These are phyloP conservation scores for Penicillium alfredii DNA, from an alignment of 495 filamentous ascomycete species.

Conservation along the genomic window DNA sequence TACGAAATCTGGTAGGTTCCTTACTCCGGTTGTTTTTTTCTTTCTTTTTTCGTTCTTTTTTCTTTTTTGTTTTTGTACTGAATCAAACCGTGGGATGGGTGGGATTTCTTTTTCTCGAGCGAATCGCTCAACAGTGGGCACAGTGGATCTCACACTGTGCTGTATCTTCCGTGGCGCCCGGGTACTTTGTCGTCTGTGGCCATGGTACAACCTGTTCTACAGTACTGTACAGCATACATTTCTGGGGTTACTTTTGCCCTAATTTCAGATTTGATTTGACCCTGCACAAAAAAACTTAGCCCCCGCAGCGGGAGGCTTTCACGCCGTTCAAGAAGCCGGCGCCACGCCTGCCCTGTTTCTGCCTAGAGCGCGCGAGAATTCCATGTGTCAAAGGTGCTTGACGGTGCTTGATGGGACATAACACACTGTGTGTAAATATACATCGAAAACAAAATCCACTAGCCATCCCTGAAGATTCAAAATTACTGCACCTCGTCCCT, in stretches of 20 bases:
- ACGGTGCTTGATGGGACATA: constrained; percentile 20
- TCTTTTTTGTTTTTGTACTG: background rate
- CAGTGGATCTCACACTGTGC: too few relatives aligned
- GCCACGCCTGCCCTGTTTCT: too few relatives aligned
- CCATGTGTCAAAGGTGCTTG: constrained; percentile 16
- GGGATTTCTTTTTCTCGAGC: too few relatives aligned
- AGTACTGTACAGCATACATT: too few relatives aligned
- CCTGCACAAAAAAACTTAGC: constrained; percentile 2
- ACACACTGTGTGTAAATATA: too few relatives aligned
- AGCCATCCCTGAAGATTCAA: too few relatives aligned
- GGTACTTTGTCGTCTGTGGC: constrained; percentile 6
- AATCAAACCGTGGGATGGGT: constrained; percentile 3
- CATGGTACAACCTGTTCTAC: too few relatives aligned
- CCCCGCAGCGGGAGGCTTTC: constrained; percentile 12
- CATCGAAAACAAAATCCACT: too few relatives aligned
- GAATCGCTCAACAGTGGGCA: too few relatives aligned
- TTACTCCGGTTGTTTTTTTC: constrained; percentile 13
- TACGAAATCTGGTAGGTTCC: constrained; percentile 8
- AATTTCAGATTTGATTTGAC: background rate
- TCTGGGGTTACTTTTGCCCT: constrained; percentile 1
- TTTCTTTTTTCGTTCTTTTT: background rate
- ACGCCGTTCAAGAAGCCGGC: constrained; percentile 5
- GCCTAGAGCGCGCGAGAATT: too few relatives aligned
- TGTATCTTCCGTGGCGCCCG: constrained; percentile 3
- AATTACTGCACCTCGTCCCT: too few relatives aligned